Evolutionary conservation across 345 rosid genomes (phyloP).

Genomic region (Geranium brycei): DNA sequence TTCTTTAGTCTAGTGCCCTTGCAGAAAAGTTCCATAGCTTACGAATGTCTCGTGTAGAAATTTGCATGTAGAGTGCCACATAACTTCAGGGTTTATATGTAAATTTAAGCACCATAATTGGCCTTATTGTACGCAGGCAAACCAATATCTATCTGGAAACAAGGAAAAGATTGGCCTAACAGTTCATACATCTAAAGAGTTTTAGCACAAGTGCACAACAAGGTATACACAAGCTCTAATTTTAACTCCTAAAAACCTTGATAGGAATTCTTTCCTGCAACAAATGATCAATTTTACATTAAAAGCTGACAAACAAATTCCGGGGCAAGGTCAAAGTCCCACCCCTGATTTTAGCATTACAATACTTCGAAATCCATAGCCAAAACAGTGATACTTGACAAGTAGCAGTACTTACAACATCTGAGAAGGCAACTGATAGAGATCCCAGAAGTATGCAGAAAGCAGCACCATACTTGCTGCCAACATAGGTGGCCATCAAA

Average conservation of each 20-base stretch:
- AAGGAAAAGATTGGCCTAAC: background rate
- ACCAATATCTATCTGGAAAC: background rate
- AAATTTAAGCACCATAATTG: background rate
- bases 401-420: slow-evolving; percentile 50
- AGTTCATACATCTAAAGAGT: background rate
- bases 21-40: background rate
- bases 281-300: background rate
- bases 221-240: background rate
- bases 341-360: background rate
- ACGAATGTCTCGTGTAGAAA: background rate
- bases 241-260: background rate
- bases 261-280: background rate
- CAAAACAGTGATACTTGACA: background rate
- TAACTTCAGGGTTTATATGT: background rate
- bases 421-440: slow-evolving; percentile 94
- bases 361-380: too few species aligned
- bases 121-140: background rate
- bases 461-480: slow-evolving; percentile 76
- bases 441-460: slow-evolving; percentile 83
- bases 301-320: background rate
- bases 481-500: slow-evolving; percentile 85
- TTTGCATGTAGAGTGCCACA: background rate
- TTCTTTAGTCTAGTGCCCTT: too few species aligned
- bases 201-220: background rate
- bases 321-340: background rate